Base-by-base conservation (phyloP, 441 rosid genomes). In the Adansonia gregorii region DNA sequence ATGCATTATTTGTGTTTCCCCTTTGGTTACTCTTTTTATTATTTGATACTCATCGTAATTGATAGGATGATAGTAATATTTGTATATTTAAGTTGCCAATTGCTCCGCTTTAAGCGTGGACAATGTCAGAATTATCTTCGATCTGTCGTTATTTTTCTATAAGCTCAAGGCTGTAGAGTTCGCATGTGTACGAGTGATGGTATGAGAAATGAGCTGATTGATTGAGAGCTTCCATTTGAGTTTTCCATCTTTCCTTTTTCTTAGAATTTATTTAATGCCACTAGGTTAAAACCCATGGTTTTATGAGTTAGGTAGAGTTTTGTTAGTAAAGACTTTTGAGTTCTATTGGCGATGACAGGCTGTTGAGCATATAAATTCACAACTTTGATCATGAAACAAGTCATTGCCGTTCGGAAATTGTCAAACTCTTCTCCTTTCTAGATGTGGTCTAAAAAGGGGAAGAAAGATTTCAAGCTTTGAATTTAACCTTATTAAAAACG, bases 231-330 rank as follows among this genome's bases (percentile, higher is more conserved):
- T 63, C 8, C 35, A 22, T 15, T 39, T 35, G 22, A 31, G 17
- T 15, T 4, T 61, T 31, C n/a, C 41, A 2, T 56, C 24, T 43
- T 7, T 24, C 27, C 35, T 6, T 55, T 43, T 55, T 55, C 54
- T 56, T n/a, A 43, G n/a, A 43, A 49, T 69, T 31, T 46, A 70
- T 27, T 35, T 27, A 71, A 52, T 71, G 43, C 46, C 73, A 69
- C 59, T 52, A 20, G 56, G 20, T 49, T 7, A 22, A 49, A 49
- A 4, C 4, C 73, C 43, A 69, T 49, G 73, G 22, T 69, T 69
- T 14, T 49, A 67, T 11, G 54, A 11, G 14, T 11, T 49, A 49
- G 4, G 14, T 49, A 14, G 39, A 35, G 39, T 35, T 35, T 35
- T 35, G 39, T 35, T 35, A 35, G 39, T 35, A 35, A 35, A 35